Percentiles rank a stretch among this genome's conserved stretches.
Evolutionary conservation across 2,329 filamentous ascomycete species (phyloP).

Genomic region (Pseudogymnoascus sp.): DNA sequence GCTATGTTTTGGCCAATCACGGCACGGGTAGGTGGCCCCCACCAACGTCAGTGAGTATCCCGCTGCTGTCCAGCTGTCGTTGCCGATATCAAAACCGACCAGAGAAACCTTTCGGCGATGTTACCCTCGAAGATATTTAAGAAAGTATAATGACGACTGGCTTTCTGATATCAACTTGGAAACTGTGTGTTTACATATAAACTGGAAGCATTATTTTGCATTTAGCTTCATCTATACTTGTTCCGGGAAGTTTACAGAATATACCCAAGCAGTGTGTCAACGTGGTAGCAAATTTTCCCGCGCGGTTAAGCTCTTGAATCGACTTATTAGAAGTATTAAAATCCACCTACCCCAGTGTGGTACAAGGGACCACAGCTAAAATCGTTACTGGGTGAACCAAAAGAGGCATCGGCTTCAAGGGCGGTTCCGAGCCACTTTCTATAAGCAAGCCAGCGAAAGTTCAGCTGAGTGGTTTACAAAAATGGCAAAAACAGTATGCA

Average conservation of each 20-base stretch:
- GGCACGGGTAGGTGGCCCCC: background rate
- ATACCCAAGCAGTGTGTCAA: background rate
- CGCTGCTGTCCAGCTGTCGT: background rate
- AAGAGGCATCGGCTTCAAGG: too few species aligned
- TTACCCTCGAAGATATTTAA: background rate
- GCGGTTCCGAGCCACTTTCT: background rate
- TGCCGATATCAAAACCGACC: background rate
- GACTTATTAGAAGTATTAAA: too few species aligned
- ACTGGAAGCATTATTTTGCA: background rate
- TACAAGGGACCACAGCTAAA: too few species aligned
- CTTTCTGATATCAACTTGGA: background rate
- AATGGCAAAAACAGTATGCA: conserved; percentile 22
- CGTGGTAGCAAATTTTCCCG: background rate
- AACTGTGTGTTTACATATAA: background rate
- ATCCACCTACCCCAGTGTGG: too few species aligned
- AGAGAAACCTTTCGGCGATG: background rate
- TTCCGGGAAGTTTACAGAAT: background rate
- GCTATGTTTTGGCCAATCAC: background rate
- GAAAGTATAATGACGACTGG: background rate
- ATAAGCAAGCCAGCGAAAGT: background rate
- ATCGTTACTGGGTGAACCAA: too few species aligned
- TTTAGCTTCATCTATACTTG: background rate
- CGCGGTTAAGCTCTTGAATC: background rate
- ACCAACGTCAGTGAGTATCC: background rate
- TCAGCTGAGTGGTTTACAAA: background rate